Percentiles rank a stretch among this genome's conserved stretches.
Conservation (phyloP, 2,329 filamentous ascomycete species). For the Trichoderma atrobrunneum region DNA sequence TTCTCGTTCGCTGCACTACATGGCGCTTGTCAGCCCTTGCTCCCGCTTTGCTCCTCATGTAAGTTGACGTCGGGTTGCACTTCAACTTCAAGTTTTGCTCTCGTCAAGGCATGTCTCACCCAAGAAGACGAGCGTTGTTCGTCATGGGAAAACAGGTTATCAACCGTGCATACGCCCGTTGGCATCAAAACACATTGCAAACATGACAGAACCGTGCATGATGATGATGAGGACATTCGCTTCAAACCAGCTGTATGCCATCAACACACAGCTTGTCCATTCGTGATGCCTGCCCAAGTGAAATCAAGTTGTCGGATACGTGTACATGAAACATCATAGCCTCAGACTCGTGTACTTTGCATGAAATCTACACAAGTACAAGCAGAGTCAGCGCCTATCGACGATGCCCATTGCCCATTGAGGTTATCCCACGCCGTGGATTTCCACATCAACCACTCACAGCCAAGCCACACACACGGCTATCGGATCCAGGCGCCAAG, state of each 20-base stretch:
- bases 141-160: not conserved
- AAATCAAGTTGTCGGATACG: not conserved
- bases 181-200: not conserved
- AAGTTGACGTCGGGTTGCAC: conserved; percentile 12
- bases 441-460: conserved; percentile 1
- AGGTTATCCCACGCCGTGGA: not conserved
- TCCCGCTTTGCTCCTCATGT: not conserved
- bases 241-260: not conserved
- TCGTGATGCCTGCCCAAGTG: not conserved
- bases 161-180: not conserved
- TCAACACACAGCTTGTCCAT: not conserved
- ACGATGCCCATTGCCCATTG: not conserved
- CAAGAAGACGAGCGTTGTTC: not conserved
- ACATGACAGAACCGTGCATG: not conserved
- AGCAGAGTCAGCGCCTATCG: not conserved
- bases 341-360: not conserved
- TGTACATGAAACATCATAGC: not conserved
- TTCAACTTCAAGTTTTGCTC: not conserved
- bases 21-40: not conserved
- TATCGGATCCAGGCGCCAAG: conserved; percentile 13
- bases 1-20: not conserved
- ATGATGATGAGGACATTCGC: not conserved
- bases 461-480: not conserved
- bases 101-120: not conserved
- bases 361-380: not conserved